Conservation (phyloP, 129 eudicot species). For the Helichrysum umbraculigerum region DNA sequence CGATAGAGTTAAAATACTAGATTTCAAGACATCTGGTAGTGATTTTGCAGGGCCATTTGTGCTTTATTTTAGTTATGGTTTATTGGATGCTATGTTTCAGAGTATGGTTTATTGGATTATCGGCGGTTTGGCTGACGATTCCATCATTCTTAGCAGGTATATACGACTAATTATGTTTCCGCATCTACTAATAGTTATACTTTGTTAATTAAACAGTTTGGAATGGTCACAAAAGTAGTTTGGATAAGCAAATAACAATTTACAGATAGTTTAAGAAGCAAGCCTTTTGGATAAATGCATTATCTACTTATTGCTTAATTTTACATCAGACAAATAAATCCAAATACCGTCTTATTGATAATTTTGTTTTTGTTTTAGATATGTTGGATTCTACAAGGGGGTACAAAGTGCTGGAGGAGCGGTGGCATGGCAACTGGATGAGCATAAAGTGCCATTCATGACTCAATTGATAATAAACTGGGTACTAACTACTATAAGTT, state of each 20-base stretch:
- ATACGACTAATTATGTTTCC: neutral
- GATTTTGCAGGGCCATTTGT: slow-evolving; percentile 77
- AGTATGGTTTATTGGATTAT: slow-evolving; percentile 57
- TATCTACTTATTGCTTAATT: neutral
- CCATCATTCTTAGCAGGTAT: slow-evolving; percentile 18
- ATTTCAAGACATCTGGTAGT: slow-evolving; percentile 62
- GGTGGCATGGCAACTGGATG: slow-evolving; percentile 90
- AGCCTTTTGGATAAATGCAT: too few species aligned
- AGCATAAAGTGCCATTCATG: slow-evolving; percentile 57
- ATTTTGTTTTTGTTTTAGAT: slow-evolving; percentile 41
- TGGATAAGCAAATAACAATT: too few species aligned
- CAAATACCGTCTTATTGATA: neutral
- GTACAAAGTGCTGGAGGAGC: slow-evolving; percentile 98
- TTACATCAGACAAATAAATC: neutral
- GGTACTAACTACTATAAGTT: slow-evolving; percentile 54
- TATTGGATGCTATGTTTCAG: slow-evolving; percentile 95
- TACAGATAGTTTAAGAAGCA: too few species aligned
- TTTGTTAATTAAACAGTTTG: too few species aligned
- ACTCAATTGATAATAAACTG: slow-evolving; percentile 67
- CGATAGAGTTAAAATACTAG: slow-evolving; percentile 38
- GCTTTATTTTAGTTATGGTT: slow-evolving; percentile 69
- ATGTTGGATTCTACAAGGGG: slow-evolving; percentile 88
- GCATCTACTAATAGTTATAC: neutral
- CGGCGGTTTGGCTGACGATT: slow-evolving; percentile 17
- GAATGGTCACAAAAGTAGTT: too few species aligned